Percentiles rank a stretch among this genome's conserved stretches.
Evolutionary conservation across 257 asterid species (phyloP).

Genomic region (Solanum dulcamara): DNA sequence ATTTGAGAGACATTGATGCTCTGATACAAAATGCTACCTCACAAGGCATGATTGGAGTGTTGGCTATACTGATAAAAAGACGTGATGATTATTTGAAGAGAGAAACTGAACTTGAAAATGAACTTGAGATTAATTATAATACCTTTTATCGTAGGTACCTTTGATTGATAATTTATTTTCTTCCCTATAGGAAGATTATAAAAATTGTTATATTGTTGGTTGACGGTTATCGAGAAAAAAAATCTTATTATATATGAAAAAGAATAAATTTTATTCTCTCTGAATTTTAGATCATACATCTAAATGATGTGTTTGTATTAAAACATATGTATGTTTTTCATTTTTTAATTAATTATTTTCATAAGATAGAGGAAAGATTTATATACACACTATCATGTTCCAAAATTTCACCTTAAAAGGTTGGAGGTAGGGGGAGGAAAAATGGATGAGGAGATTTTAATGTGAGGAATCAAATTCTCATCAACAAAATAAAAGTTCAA

Average conservation of each 20-base stretch:
- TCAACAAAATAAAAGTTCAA: too few relatives aligned
- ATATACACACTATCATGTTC: too few relatives aligned
- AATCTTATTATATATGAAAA: background rate
- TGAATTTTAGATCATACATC: background rate
- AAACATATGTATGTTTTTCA: background rate
- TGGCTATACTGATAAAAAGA: background rate
- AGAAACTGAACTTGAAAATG: background rate
- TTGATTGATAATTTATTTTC: background rate
- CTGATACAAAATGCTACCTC: background rate
- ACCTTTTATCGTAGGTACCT: background rate
- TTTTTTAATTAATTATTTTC: background rate
- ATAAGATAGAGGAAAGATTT: too few relatives aligned
- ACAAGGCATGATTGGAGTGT: background rate
- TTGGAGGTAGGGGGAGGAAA: too few relatives aligned
- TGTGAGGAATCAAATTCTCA: too few relatives aligned
- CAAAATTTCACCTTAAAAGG: too few relatives aligned
- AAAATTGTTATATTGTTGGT: background rate
- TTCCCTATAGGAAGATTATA: background rate
- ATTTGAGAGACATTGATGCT: background rate
- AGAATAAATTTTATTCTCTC: background rate
- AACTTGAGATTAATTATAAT: background rate
- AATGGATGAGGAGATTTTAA: too few relatives aligned
- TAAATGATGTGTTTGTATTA: background rate
- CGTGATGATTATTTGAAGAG: background rate
- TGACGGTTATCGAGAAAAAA: background rate